phyloP scores from a whole-genome alignment of 2,329 filamentous ascomycete species.

The Apiospora malaysiana region DNA sequence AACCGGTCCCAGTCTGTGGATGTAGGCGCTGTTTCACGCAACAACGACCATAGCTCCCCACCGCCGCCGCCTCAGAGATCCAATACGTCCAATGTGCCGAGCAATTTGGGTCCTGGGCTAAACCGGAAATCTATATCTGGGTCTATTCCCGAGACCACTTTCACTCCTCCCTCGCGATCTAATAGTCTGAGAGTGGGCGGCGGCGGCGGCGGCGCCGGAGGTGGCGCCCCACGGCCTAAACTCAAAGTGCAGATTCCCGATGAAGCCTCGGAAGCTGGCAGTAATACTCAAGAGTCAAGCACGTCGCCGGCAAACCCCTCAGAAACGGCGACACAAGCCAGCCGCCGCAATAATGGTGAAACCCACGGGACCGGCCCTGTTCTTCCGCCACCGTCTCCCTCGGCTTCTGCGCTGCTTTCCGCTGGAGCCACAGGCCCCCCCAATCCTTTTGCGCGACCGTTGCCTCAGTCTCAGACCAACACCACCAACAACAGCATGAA shows the following conservation, averaged over 20 bases:
- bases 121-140: constrained; percentile 58
- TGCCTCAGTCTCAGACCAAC: constrained; percentile 68
- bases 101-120: constrained; percentile 44
- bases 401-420: constrained; percentile 82
- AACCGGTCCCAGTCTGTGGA: constrained; percentile 70
- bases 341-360: constrained; percentile 52
- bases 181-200: constrained; percentile 70
- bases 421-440: constrained; percentile 91
- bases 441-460: constrained; percentile 92
- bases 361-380: constrained; percentile 75
- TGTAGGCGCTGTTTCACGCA: constrained; percentile 60
- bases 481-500: constrained; percentile 58
- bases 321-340: constrained; percentile 62
- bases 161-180: constrained; percentile 77
- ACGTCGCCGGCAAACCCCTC: constrained; percentile 65
- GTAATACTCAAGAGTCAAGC: constrained; percentile 72
- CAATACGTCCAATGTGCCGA: constrained; percentile 55
- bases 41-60: constrained; percentile 56
- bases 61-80: constrained; percentile 59
- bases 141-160: constrained; percentile 66
- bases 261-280: constrained; percentile 80
- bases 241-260: constrained; percentile 95
- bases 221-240: constrained; percentile 74
- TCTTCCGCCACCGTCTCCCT: constrained; percentile 90
- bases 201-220: constrained; percentile 32